Conservation (phyloP, 2,329 filamentous ascomycete species). For the Zalaria obscura region DNA sequence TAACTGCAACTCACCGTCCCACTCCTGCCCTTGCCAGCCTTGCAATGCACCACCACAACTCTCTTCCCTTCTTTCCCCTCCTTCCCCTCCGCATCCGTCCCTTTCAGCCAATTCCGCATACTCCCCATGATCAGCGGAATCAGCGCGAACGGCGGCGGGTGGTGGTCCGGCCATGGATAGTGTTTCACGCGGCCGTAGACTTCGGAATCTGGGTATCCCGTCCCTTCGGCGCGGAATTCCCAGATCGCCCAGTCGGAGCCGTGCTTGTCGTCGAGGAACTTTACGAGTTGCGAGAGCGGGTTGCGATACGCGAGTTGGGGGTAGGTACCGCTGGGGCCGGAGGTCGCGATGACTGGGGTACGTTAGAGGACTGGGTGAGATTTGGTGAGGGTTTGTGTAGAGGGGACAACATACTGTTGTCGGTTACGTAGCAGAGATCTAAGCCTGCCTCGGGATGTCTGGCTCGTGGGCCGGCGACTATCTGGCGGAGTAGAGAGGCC, state of each 20-base stretch:
- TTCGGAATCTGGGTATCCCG: constrained; percentile 81
- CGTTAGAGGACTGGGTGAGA: neutral
- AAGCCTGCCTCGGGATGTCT: constrained; percentile 77
- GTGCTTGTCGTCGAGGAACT: constrained; percentile 78
- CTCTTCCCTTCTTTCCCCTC: constrained; percentile 29
- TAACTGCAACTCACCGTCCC: constrained; percentile 82
- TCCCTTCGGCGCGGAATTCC: constrained; percentile 95
- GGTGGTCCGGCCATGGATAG: constrained; percentile 94
- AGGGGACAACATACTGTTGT: constrained; percentile 50
- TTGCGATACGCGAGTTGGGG: constrained; percentile 90
- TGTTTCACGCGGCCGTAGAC: constrained; percentile 78
- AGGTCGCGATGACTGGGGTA: constrained; percentile 48
- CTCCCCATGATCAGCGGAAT: constrained; percentile 81
- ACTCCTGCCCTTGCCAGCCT: constrained; percentile 87
- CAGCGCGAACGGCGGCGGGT: constrained; percentile 82
- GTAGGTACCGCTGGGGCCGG: constrained; percentile 78
- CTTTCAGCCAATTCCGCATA: constrained; percentile 77
- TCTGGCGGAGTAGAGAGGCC: constrained; percentile 73
- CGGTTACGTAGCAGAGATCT: constrained; percentile 90
- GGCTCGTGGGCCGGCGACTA: constrained; percentile 75
- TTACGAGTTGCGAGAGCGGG: constrained; percentile 72
- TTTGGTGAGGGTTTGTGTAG: neutral
- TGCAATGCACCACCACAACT: constrained; percentile 89
- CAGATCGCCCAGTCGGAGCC: constrained; percentile 81
- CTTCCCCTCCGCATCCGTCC: constrained; percentile 26